Evolutionary conservation across 768 basidiomycete species (phyloP).

Genomic region (Boletus huronensis): DNA sequence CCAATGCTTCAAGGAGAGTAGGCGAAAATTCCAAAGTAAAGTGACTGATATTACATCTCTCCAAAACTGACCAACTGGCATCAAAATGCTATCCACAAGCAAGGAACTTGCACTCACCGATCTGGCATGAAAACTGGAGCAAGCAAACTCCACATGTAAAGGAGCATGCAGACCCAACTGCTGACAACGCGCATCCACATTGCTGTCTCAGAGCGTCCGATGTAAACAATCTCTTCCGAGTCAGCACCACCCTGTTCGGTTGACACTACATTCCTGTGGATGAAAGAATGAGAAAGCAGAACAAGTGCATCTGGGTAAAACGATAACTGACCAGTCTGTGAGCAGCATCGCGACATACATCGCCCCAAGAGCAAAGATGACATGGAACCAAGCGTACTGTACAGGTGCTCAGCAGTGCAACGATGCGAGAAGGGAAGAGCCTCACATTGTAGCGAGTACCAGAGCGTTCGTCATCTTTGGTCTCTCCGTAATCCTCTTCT

Average conservation of each 20-base stretch:
- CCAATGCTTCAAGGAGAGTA: too few species aligned
- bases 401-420: background rate
- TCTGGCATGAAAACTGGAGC: conserved; percentile 92
- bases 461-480: conserved; percentile 86
- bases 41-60: conserved; percentile 14
- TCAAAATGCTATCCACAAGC: conserved; percentile 2
- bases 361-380: conserved; percentile 91
- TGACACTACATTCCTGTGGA: conserved; percentile 68
- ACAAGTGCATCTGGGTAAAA: background rate
- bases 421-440: conserved; percentile 1
- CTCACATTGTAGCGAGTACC: conserved; percentile 93
- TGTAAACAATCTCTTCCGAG: conserved; percentile 76
- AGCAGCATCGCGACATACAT: conserved; percentile 98
- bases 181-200: conserved; percentile 99
- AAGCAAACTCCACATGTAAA: conserved; percentile 84
- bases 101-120: conserved; percentile 46
- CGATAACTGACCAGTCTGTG: conserved; percentile 82
- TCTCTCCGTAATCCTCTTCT: conserved; percentile 69
- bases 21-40: background rate
- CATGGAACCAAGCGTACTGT: conserved; percentile 98
- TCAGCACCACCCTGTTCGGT: conserved; percentile 47
- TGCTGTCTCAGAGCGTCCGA: conserved; percentile 91
- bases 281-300: conserved; percentile 1
- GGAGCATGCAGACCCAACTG: conserved; percentile 86
- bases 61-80: conserved; percentile 19